Evolutionary conservation across 2,329 filamentous ascomycete species (phyloP).

Genomic region (Microthyrium microscopicum): DNA sequence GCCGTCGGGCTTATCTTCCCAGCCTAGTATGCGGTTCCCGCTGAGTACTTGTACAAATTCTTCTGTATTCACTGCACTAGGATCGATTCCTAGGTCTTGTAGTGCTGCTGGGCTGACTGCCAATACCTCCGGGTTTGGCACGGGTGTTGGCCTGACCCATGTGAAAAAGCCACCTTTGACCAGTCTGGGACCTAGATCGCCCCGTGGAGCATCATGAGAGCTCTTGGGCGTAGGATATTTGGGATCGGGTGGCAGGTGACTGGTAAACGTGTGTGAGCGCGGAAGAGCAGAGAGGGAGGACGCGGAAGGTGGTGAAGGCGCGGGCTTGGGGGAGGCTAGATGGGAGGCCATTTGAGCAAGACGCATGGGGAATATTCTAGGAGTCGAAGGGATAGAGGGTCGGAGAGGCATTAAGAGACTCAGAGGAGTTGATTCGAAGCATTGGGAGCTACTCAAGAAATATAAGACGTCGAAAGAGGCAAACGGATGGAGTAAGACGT

Average conservation of each 20-base stretch:
- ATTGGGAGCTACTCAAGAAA: no score
- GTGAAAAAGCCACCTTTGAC: conserved; percentile 79
- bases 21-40: conserved; percentile 69
- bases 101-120: conserved; percentile 66
- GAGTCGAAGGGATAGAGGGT: no score
- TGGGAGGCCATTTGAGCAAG: conserved; percentile 29
- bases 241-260: conserved; percentile 56
- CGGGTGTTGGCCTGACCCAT: conserved; percentile 65
- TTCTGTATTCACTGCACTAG: conserved; percentile 49
- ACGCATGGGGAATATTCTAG: conserved; percentile 12
- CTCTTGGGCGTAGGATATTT: conserved; percentile 62
- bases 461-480: no score
- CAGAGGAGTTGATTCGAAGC: no score
- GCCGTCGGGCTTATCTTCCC: conserved; percentile 43
- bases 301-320: conserved; percentile 13
- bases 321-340: conserved; percentile 15
- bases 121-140: conserved; percentile 60
- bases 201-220: conserved; percentile 65
- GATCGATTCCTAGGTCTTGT: conserved; percentile 59
- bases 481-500: no score
- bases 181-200: conserved; percentile 53
- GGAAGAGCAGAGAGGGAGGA: conserved; percentile 35
- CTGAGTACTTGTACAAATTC: conserved; percentile 64
- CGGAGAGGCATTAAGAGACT: no score
- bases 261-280: conserved; percentile 49